Evolutionary conservation across 2,329 filamentous ascomycete species (phyloP).

Genomic region (Anisogramma anomala): DNA sequence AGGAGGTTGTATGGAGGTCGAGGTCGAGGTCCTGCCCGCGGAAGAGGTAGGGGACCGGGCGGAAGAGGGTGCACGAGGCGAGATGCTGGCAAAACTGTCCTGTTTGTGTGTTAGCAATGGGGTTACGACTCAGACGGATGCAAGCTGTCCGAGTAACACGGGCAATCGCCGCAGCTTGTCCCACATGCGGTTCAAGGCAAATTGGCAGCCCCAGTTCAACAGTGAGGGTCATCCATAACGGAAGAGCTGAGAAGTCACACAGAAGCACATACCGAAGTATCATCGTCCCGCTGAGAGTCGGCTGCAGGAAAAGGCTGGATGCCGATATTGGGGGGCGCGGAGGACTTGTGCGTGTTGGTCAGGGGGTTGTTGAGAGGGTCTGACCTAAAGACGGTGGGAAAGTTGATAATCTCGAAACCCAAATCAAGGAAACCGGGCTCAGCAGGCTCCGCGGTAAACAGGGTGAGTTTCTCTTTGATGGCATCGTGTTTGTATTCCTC

Average conservation of each 20-base stretch:
- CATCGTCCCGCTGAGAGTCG: not conserved
- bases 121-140: no score
- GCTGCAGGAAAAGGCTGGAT: slow-evolving; percentile 10
- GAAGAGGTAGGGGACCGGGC: not conserved
- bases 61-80: not conserved
- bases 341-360: not conserved
- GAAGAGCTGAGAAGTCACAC: no score
- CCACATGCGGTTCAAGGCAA: no score
- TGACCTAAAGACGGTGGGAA: slow-evolving; percentile 23
- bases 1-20: not conserved
- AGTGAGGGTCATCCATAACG: no score
- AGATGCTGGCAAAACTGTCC: not conserved
- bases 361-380: slow-evolving; percentile 16
- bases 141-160: no score
- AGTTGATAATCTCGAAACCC: slow-evolving; percentile 19
- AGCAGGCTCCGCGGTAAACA: slow-evolving; percentile 23
- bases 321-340: slow-evolving; percentile 4
- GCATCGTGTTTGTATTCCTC: slow-evolving; percentile 22
- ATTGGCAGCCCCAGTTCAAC: no score
- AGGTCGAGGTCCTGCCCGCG: not conserved
- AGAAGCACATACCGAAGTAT: not conserved
- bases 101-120: not conserved
- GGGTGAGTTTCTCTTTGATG: slow-evolving; percentile 20
- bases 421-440: slow-evolving; percentile 23
- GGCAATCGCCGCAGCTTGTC: no score